Percentiles rank a stretch among this genome's conserved stretches.
These are phyloP conservation scores for Hymenoscyphus scutula DNA, from an alignment of 2,329 filamentous ascomycete species.

Conservation along the genomic window DNA sequence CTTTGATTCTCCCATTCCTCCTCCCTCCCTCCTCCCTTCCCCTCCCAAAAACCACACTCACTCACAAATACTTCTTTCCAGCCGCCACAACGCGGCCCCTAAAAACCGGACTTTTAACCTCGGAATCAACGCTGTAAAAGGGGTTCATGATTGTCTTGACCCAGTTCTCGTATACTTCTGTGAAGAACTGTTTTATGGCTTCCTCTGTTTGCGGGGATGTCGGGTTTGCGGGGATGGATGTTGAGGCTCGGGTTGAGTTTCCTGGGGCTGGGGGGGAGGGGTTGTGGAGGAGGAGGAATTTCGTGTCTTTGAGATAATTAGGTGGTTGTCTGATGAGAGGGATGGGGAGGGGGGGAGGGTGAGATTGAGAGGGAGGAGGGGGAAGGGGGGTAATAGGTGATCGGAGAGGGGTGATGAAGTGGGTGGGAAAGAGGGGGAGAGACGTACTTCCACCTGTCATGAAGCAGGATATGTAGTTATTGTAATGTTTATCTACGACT, in stretches of 20 bases:
- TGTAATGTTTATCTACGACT: constrained; percentile 94
- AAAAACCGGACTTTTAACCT: constrained; percentile 85
- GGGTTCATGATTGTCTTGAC: constrained; percentile 97
- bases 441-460: constrained; percentile 72
- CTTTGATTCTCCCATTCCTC: too few relatives aligned
- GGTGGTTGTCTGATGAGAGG: background rate
- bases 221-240: constrained; percentile 79
- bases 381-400: too few relatives aligned
- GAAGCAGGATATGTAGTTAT: constrained; percentile 93
- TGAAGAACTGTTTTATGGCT: constrained; percentile 91
- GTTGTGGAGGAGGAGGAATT: constrained; percentile 92
- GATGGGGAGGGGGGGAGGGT: background rate
- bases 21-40: too few relatives aligned
- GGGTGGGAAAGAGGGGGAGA: constrained; percentile 6
- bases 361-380: too few relatives aligned
- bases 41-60: background rate
- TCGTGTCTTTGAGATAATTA: constrained; percentile 54
- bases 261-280: constrained; percentile 54
- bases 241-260: constrained; percentile 52
- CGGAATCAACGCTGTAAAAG: constrained; percentile 84
- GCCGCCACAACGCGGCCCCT: constrained; percentile 77
- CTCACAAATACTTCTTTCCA: constrained; percentile 83
- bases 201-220: constrained; percentile 90
- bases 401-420: too few relatives aligned
- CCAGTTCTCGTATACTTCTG: constrained; percentile 94